Evolutionary conservation across 2,329 filamentous ascomycete genomes (phyloP).

Genomic region (Didymella arachidicola): DNA sequence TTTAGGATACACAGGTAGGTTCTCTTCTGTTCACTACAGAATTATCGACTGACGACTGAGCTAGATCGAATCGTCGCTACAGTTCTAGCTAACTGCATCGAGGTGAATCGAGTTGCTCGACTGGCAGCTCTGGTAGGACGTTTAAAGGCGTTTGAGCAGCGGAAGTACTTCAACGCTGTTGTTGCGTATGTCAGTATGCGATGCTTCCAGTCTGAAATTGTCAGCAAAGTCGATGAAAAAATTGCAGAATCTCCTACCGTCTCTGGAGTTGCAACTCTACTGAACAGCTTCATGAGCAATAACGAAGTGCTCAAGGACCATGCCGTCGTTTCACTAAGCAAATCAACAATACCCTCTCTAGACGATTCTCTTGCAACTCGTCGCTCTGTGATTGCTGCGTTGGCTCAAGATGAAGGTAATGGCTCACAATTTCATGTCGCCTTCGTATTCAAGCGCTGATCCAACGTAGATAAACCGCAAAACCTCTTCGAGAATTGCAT

Average conservation of each 20-base stretch:
- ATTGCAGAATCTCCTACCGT: conserved; percentile 30
- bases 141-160: conserved; percentile 60
- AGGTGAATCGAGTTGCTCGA: conserved; percentile 15
- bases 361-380: conserved; percentile 40
- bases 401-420: conserved; percentile 53
- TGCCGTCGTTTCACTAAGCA: conserved; percentile 47
- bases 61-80: conserved; percentile 36
- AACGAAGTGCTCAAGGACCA: conserved; percentile 44
- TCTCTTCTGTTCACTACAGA: neutral
- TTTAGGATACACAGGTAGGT: conserved; percentile 72
- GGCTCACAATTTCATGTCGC: neutral
- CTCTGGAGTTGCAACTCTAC: conserved; percentile 36
- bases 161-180: conserved; percentile 51
- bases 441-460: conserved; percentile 3
- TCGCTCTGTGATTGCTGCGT: conserved; percentile 52
- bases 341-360: conserved; percentile 47
- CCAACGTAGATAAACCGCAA: conserved; percentile 56
- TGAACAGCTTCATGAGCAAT: conserved; percentile 34
- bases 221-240: conserved; percentile 22
- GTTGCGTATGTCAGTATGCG: conserved; percentile 37
- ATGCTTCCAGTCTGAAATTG: conserved; percentile 24
- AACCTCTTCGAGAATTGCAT: conserved; percentile 72
- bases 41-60: conserved; percentile 2
- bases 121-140: conserved; percentile 51
- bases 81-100: conserved; percentile 28